These are phyloP conservation scores for Circinella umbellata DNA, from an alignment of 371 early-diverging fungal species.

Conservation along the genomic window DNA sequence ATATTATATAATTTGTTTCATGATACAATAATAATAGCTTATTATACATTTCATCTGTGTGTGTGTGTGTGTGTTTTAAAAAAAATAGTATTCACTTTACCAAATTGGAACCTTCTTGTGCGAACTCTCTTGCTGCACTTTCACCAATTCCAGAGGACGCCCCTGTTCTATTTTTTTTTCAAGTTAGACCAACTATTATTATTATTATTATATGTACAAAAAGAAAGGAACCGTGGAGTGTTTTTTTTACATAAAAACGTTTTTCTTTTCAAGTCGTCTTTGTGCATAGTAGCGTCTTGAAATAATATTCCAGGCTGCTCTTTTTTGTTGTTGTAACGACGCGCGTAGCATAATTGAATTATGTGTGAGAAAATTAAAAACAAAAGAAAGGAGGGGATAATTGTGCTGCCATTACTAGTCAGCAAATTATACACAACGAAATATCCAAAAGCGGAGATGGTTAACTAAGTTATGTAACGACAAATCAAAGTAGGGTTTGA, in stretches of 20 bases:
- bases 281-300: slow-evolving; percentile 12
- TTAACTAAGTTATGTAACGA: not conserved
- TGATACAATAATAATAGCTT: not conserved
- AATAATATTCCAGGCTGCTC: slow-evolving; percentile 4
- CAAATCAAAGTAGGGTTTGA: not conserved
- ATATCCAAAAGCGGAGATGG: not conserved
- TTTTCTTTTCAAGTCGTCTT: slow-evolving; percentile 18
- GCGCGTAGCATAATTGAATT: slow-evolving; percentile 1
- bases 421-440: not conserved
- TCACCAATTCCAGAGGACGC: slow-evolving; percentile 91
- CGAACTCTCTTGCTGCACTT: slow-evolving; percentile 86
- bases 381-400: not conserved
- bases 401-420: not conserved
- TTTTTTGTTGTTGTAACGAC: slow-evolving; percentile 1
- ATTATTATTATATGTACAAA: not conserved
- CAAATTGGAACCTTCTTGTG: slow-evolving; percentile 78
- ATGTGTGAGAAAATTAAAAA: slow-evolving; percentile 3
- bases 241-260: slow-evolving; percentile 18
- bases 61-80: too few species aligned
- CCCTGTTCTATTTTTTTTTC: slow-evolving; percentile 68
- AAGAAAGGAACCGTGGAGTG: not conserved
- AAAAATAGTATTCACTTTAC: slow-evolving; percentile 27
- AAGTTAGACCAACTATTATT: not conserved
- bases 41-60: not conserved
- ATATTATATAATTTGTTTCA: not conserved